Conservation (phyloP, 345 rosid genomes). For the Cardamine chenopodiifolia region DNA sequence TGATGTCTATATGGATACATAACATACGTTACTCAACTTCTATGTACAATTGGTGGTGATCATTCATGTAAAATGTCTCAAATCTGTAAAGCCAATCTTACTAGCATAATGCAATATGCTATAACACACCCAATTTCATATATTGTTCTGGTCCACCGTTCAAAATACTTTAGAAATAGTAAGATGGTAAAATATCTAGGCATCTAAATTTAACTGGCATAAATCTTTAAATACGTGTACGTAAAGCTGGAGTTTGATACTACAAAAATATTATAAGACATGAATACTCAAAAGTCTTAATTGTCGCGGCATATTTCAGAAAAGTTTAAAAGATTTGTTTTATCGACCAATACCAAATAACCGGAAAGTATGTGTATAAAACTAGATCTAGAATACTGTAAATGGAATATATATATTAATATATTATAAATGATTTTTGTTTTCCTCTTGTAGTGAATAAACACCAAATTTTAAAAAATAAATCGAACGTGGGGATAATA, state of each 20-base stretch:
- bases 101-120: neutral
- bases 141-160: conserved; percentile 3
- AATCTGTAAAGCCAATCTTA: conserved; percentile 1
- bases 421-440: too few relatives aligned
- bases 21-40: neutral
- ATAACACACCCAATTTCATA: neutral
- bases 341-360: conserved; percentile 18
- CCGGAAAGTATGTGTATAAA: neutral
- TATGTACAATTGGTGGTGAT: neutral
- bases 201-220: neutral
- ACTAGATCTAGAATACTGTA: neutral
- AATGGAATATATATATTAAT: neutral
- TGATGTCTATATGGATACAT: neutral
- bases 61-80: conserved; percentile 13
- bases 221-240: neutral
- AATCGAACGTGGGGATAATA: conserved; percentile 35
- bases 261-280: neutral
- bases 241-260: neutral
- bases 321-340: neutral
- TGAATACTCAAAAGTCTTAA: conserved; percentile 10
- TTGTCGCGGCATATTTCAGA: conserved; percentile 14
- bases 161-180: neutral
- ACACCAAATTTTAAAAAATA: neutral
- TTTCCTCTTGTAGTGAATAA: too few relatives aligned
- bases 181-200: neutral